Percentiles rank a stretch among this genome's conserved stretches.
phyloP scores from a whole-genome alignment of 345 rosid species.

The Bretschneidera sinensis region DNA sequence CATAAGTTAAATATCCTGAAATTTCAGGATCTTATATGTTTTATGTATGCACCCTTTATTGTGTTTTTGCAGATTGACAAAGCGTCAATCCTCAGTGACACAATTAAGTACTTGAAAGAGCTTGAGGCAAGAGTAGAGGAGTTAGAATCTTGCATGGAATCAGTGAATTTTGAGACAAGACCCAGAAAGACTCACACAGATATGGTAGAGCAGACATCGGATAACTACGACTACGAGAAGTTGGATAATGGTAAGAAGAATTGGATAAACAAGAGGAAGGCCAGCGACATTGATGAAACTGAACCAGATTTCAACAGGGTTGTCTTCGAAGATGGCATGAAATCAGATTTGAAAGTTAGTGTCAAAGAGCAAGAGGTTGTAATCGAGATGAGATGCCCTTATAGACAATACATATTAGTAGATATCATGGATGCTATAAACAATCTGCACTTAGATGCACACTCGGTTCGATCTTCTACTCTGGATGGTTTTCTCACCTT shows the following conservation, averaged over 20 bases:
- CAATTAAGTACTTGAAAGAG: constrained; percentile 57
- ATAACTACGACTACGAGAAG: constrained; percentile 43
- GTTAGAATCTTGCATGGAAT: constrained; percentile 69
- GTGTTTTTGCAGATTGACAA: constrained; percentile 48
- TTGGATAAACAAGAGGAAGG: constrained; percentile 64
- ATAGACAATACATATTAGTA: constrained; percentile 59
- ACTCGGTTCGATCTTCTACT: constrained; percentile 62
- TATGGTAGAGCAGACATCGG: constrained; percentile 60
- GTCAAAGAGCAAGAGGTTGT: constrained; percentile 46
- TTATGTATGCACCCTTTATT: not conserved
- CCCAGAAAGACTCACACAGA: constrained; percentile 36
- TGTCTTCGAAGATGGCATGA: constrained; percentile 20
- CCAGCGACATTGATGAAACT: constrained; percentile 36
- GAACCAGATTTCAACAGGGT: constrained; percentile 28
- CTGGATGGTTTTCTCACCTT: constrained; percentile 50
- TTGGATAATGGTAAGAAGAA: constrained; percentile 28
- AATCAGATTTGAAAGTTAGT: too few species aligned
- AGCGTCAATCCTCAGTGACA: constrained; percentile 53
- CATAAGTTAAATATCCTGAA: too few species aligned
- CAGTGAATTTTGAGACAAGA: constrained; percentile 41
- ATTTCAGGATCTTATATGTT: too few species aligned
- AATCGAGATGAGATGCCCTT: constrained; percentile 63
- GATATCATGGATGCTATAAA: constrained; percentile 78
- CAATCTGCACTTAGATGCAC: constrained; percentile 66
- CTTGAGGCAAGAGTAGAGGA: constrained; percentile 78